phyloP scores from a whole-genome alignment of 192 early-diverging fungal genomes.

The Backusella psychrophila region DNA sequence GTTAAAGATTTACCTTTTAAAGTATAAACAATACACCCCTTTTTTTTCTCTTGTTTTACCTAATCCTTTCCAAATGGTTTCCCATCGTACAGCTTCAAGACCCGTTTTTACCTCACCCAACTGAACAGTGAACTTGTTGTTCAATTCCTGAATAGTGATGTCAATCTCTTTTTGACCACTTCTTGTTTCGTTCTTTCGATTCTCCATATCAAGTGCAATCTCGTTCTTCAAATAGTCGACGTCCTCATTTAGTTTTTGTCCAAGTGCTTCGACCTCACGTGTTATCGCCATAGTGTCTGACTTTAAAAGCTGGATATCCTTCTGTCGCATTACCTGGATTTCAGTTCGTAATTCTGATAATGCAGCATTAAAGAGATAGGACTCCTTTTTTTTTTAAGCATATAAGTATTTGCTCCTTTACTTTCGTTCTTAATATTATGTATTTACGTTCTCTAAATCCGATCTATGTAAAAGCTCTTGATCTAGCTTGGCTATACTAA shows the following conservation, averaged over 20 bases:
- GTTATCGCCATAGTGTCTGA: slow-evolving; percentile 69
- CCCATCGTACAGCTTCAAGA: slow-evolving; percentile 86
- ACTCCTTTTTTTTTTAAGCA: slow-evolving; percentile 38
- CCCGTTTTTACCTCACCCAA: slow-evolving; percentile 81
- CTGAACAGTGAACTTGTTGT: slow-evolving; percentile 78
- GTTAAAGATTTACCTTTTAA: not conserved
- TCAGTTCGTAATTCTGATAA: slow-evolving; percentile 79
- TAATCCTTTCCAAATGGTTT: slow-evolving; percentile 74
- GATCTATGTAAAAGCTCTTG: slow-evolving; percentile 35
- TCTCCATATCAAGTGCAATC: slow-evolving; percentile 86
- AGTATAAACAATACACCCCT: not conserved
- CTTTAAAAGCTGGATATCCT: slow-evolving; percentile 71
- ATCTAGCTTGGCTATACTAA: slow-evolving; percentile 44
- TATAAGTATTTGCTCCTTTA: not conserved
- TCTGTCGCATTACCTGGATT: slow-evolving; percentile 70
- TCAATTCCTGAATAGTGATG: slow-evolving; percentile 73
- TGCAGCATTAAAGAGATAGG: slow-evolving; percentile 80
- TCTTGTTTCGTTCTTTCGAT: slow-evolving; percentile 77
- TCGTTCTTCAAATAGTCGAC: slow-evolving; percentile 75
- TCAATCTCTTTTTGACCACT: slow-evolving; percentile 77
- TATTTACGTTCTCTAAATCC: slow-evolving; percentile 74
- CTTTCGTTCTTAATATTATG: not conserved
- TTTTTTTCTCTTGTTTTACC: slow-evolving; percentile 36
- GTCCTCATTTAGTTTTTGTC: slow-evolving; percentile 71
- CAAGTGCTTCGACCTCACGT: slow-evolving; percentile 76